These are phyloP conservation scores for Entophlyctis luteolus DNA, from an alignment of 192 early-diverging fungal genomes.

Conservation along the genomic window DNA sequence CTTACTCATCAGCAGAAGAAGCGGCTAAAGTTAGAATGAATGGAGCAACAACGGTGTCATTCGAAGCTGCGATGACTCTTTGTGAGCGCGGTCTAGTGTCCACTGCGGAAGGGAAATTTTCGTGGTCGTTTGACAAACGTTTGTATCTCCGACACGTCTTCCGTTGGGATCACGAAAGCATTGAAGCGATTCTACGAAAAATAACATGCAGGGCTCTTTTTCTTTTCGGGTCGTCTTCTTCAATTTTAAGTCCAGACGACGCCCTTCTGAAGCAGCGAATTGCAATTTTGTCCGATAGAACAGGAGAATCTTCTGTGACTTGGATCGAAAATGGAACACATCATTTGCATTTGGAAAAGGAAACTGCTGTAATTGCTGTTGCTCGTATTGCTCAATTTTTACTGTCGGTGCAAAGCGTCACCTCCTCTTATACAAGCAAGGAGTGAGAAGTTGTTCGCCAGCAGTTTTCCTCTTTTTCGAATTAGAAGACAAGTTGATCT, in stretches of 20 bases:
- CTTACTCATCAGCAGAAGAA: conserved; percentile 34
- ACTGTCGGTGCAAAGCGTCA: no score
- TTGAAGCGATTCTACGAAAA: conserved; percentile 13
- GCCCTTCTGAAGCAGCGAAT: conserved; percentile 17
- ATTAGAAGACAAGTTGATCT: conserved; percentile 34
- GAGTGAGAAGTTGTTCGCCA: conserved; percentile 26
- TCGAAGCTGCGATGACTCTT: conserved; percentile 31
- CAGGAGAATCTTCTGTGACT: neutral
- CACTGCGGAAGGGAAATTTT: conserved; percentile 7
- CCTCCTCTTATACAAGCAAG: conserved; percentile 46
- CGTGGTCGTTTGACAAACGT: conserved; percentile 36
- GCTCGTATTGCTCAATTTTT: neutral
- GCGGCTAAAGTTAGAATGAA: conserved; percentile 30
- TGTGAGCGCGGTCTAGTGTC: conserved; percentile 32
- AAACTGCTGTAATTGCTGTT: conserved; percentile 2
- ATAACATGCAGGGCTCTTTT: conserved; percentile 23
- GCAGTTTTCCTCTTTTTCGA: neutral
- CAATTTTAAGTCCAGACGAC: conserved; percentile 10
- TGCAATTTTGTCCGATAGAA: neutral
- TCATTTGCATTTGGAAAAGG: conserved; percentile 43
- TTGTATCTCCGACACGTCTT: conserved; percentile 35
- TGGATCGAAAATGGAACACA: conserved; percentile 20
- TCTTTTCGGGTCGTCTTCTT: conserved; percentile 14
- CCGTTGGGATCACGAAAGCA: conserved; percentile 26
- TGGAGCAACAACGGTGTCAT: conserved; percentile 33